Base-by-base conservation (phyloP, 306 rosid genomes). In the Lagenaria siceraria region DNA sequence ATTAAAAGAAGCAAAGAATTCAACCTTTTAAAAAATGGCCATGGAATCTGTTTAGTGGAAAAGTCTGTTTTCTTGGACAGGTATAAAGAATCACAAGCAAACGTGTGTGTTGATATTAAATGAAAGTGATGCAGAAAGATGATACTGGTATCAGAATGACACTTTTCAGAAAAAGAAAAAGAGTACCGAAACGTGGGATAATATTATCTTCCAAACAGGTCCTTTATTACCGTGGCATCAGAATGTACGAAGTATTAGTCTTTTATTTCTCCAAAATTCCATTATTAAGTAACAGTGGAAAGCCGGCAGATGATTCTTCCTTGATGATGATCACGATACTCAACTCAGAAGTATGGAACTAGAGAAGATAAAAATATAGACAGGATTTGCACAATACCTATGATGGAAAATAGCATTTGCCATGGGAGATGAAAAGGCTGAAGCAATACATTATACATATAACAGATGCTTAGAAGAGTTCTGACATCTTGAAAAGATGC, bases 1-100 rank as follows among this genome's bases (percentile, higher is more conserved):
- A 84, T 89, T 76, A 87, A 87, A 81, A 90, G 93, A 80, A 89
- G 86, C 81, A 89, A 87, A 78, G 91, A 86, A 79, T 87, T 90
- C 11, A 88, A 82, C 92, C 86, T 63, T 88, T 82, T 80, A 86
- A 42, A 87, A 84, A 92, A 90, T 79, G 97, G 96, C 13, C 90
- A 95, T 80, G 92, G 77, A 82, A 68, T 78, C 86, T 58, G 48
- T 33, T 33, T 21, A 27, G 61, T 56, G 21, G 48, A 25, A 42
- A 70, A 43, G 1, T 71, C 22, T 15, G 21, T 46, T 43, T 71
- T 43, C 33, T 86, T 70, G 83, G 82, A 83, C 63, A 84, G 12
- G 43, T 3, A 18, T 21, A 6, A 43, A 69, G 36, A 6, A 3
- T 6, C 35, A 69, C 1, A 54, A 22, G 22, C 55, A 69, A 69